Evolutionary conservation across 2,329 filamentous ascomycete species (phyloP), one percentile per base, ranked within the genome.

Genomic region (Ophiocordyceps camponoti-saundersi): DNA sequence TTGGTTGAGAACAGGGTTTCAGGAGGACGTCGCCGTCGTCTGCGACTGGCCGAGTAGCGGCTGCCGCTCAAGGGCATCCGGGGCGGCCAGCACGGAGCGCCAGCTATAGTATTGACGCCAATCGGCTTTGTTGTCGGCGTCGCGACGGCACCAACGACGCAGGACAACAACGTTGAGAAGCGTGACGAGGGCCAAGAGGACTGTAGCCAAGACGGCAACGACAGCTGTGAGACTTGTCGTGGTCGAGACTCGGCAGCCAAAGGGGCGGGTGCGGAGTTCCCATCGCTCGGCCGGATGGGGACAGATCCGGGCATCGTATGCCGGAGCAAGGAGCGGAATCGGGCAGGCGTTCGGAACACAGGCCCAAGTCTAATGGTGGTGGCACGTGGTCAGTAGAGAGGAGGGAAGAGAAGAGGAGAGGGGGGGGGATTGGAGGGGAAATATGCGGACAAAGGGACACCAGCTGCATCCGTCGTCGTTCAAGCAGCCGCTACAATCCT

Each of bases 261-360:
- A 53, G 26, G 62, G 62, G 36, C 49, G 52, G 16, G 61, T 60
- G 34, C 63, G 60, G 22, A 65, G 48, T 48, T 65, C 63, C 63
- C 63, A 65, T 12, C 57, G 55, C 51, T 65, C 63, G 1, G 65
- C 65, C 64, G 64, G 67, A 49, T 73, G 63, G 7, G 74, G 75
- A 51, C 74, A 78, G 11, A 75, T 62, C 45, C 70, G 57, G 40
- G 67, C 60, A 48, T 75, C 62, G 53, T 64, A 69, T 2, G 69
- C 66, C 2, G 73, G 74, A 2, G 72, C 72, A 16, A 77, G 59
- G 29, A 72, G 54, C 1, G 65, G 70, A 11, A 74, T 55, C 0
- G 50, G 47, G 48, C 68, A 57, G 16, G 62, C 58, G 50, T 75
- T 76, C 21, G 74, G 73, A 2, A 77, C 67, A 55, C 74, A 78